Base-by-base conservation (phyloP, 2,329 filamentous ascomycete genomes). In the Nothopassalora personata region DNA sequence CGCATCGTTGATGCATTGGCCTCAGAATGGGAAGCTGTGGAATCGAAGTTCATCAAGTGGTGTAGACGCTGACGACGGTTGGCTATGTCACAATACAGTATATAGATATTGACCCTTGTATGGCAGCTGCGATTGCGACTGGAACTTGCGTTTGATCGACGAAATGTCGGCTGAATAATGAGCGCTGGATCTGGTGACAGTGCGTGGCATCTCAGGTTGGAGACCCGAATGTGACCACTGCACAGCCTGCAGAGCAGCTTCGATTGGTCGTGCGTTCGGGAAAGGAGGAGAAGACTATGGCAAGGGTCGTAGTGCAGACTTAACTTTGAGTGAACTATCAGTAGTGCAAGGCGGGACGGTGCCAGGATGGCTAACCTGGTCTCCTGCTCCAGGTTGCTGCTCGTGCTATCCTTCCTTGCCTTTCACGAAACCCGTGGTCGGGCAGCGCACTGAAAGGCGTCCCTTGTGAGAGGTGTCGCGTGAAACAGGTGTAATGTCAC, bases 401-500 rank as follows among this genome's bases (percentile, higher is more conserved):
- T 23, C 53, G 33, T 28, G 53, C 34, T 27, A n/a, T 48, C 43
- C 36, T 36, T 47, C 53, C 53, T 49, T 55, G 53, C 45, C 39
- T 33, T 33, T 18, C 9, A 48, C 45, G 43, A 34, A 31, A 28
- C 13, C 46, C 28, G 28, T 30, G 11, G 18, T 28, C 10, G 6
- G 8, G n/a, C 28, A 49, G 46, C 10, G 15, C 28, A 31, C 10
- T 30, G n/a, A 6, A 19, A 19, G 53, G 45, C 53, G 30, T 55
- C 27, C 48, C 55, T 53, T 57, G 47, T 30, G 30, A 19, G 39
- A 48, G 28, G 13, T 30, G 28, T 34, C 45, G 28, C 28, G 53
- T 55, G 53, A 46, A 36, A 31, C 60, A 55, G 60, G 58, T 59
- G 62, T 55, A 54, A 64, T 64, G 62, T 60, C 58, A 60, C 48